Evolutionary conservation across 345 rosid genomes (phyloP), one percentile per base, ranked within the genome.

Genomic region (Aegle marmelos): DNA sequence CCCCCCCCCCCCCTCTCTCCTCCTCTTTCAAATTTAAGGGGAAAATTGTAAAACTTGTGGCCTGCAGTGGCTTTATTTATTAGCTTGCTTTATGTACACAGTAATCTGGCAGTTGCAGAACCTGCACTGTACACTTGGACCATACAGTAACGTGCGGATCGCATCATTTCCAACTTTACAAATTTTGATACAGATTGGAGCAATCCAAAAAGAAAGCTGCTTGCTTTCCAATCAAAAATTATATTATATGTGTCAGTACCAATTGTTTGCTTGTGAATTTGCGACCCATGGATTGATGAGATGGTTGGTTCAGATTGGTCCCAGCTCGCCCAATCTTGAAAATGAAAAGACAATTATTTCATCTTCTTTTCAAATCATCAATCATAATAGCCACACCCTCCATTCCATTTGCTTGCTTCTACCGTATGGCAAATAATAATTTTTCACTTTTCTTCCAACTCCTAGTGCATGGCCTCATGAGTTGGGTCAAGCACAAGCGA

Each of bases 121-220:
- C 17, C 17, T 25, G 5, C 2, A 37, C 17, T 54, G 45, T 71
- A 10, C 22, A 54, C 19, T 31, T 56, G 9, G 75, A 54, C 48
- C 60, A 31, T 9, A 1, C 34, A 13, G 1, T 13, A 30, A 54
- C 74, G 31, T 71, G 45, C 3, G 2, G 24, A 5, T 30, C 58
- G 4, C 30, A 73, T 36, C 34, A 57, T 58, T 11, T 58, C 76
- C 19, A 72, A 54, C 63, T 36, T 36, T 24, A n/a, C 19, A 45
- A 58, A 53, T 27, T 28, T 17, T 50, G 59, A 30, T 10, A 6
- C 10, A 72, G 57, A 36, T 16, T 25, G 66, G 56, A 37, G 56
- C 25, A 73, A 37, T 36, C 76, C 66, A 37, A 73, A 73, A 73
- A 73, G 66, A 59, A 59, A 59, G 68, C 1, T 57, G 66, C 16